Base-by-base conservation (phyloP, 2,329 filamentous ascomycete genomes). In the Exophiala dermatitidis region DNA sequence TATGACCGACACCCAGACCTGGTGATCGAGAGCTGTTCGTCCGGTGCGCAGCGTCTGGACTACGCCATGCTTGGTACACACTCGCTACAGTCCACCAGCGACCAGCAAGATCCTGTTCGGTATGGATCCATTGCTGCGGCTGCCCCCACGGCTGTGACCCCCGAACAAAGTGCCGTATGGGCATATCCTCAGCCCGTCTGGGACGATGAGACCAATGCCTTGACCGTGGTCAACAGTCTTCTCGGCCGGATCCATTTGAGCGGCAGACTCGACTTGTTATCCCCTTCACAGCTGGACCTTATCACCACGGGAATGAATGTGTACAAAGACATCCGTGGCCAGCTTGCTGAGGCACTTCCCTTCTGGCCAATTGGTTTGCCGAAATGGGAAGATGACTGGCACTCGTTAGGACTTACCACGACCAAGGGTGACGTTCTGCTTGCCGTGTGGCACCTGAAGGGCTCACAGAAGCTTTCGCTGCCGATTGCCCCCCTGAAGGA, bases 21-120 rank as follows among this genome's bases (percentile, higher is more conserved):
- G 0, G 63, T 70, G 1, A 68, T 71, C n/a, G 69, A 71, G 50
- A 69, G 56, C 29, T 71, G 68, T 48, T 68, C 66, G 5, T 68
- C 66, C 26, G 67, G 68, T 4, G 68, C 62, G 0, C 68, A 70
- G 52, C 63, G 68, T 0, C 62, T 70, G 60, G 69, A 71, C 33
- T 69, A 70, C 38, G 67, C 67, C 4, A 66, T 69, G 66, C 56
- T 70, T 1, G 54, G 62, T 2, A 56, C 63, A 0, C 67, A 69
- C 30, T 51, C 67, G 0, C 38, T 71, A 0, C 69, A 71, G 33
- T 68, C 65, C 0, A 70, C 67, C 1, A 70, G 68, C 34, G 69
- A 71, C 51, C 68, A 70, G 50, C 66, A 70, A 41, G 59, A 69
- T 37, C 66, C 68, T 0, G 49, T 58, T 2, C 60, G 54, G 0